These are phyloP conservation scores for Lyophyllum decastes DNA, from an alignment of 768 basidiomycete species.

Conservation along the genomic window DNA sequence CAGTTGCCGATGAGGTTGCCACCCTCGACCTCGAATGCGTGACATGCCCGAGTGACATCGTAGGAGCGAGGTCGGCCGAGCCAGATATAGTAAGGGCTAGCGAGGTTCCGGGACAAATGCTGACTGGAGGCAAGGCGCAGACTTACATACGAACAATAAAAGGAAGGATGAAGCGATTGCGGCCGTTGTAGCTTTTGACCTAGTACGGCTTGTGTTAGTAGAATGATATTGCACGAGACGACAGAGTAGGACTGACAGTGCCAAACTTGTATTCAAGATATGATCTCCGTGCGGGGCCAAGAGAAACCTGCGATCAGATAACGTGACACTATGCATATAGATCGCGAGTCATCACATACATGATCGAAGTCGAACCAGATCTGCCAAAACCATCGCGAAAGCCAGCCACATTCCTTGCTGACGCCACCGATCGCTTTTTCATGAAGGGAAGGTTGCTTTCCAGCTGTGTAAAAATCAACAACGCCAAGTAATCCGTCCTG, in stretches of 20 bases:
- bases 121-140: neutral
- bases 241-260: slow-evolving; percentile 43
- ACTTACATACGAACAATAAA: slow-evolving; percentile 62
- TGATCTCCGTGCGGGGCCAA: slow-evolving; percentile 59
- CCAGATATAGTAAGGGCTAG: slow-evolving; percentile 74
- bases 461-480: slow-evolving; percentile 74
- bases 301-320: slow-evolving; percentile 33
- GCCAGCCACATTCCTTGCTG: slow-evolving; percentile 62
- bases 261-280: slow-evolving; percentile 82
- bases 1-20: slow-evolving; percentile 59
- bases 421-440: slow-evolving; percentile 65
- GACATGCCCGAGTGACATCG: slow-evolving; percentile 55
- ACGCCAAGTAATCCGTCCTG: slow-evolving; percentile 62
- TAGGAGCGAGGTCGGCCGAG: slow-evolving; percentile 66
- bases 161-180: slow-evolving; percentile 71
- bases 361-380: slow-evolving; percentile 67
- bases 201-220: slow-evolving; percentile 16
- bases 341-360: slow-evolving; percentile 20
- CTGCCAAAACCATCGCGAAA: slow-evolving; percentile 78
- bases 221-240: neutral
- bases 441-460: slow-evolving; percentile 53
- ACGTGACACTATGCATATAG: neutral
- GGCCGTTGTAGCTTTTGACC: slow-evolving; percentile 70
- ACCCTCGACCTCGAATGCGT: slow-evolving; percentile 63
- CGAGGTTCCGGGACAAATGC: neutral